phyloP scores from a whole-genome alignment of 83 land plant genomes.

The Picea mariana region DNA sequence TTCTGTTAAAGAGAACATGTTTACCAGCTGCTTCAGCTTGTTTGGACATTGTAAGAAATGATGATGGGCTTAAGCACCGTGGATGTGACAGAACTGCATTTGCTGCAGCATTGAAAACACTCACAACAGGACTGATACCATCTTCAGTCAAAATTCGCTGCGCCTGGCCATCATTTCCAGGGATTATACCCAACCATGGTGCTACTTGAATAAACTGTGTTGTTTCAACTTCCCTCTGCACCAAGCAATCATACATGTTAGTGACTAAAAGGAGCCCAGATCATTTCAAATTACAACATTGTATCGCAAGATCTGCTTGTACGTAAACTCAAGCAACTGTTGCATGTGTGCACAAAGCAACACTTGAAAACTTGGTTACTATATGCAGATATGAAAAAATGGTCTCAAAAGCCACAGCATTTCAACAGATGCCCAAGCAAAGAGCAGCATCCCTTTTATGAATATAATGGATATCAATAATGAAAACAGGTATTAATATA shows the following conservation, averaged over 20 bases:
- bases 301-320: too few species aligned
- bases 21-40: too few species aligned
- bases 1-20: too few species aligned
- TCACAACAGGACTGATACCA: slow-evolving; percentile 67
- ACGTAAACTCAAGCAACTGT: too few species aligned
- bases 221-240: slow-evolving; percentile 81
- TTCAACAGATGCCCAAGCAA: not conserved
- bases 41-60: too few species aligned
- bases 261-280: not conserved
- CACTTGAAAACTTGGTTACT: too few species aligned
- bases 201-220: slow-evolving; percentile 87
- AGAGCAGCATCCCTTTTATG: not conserved
- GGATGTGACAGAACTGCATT: too few species aligned
- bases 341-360: too few species aligned
- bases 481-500: not conserved
- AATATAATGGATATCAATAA: not conserved
- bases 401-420: not conserved
- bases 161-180: slow-evolving; percentile 78
- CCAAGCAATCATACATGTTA: not conserved
- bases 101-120: slow-evolving; percentile 37
- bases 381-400: not conserved
- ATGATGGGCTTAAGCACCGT: too few species aligned
- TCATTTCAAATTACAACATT: too few species aligned
- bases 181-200: slow-evolving; percentile 90
- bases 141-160: slow-evolving; percentile 39